Base-by-base conservation (phyloP, 441 rosid genomes). In the Daphne laureola region DNA sequence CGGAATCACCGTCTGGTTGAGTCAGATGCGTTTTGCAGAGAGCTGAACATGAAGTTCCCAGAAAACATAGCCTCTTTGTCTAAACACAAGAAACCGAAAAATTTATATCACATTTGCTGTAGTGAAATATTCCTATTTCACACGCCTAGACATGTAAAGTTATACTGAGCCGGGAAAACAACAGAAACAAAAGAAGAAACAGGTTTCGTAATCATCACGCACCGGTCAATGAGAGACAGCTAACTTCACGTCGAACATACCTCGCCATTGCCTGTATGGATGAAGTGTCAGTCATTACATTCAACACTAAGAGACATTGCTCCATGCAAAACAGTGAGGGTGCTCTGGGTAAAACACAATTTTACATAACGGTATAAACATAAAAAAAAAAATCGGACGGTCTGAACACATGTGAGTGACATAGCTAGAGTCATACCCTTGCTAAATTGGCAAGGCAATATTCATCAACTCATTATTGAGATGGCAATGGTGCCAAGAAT, bases 31-130 rank as follows among this genome's bases (percentile, higher is more conserved):
- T 55, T 63, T 62, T 79, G 78, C 78, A 89, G 69, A 23, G 87
- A 55, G 53, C 84, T 86, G 81, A 83, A 93, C 73, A 66, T 65
- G 80, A 93, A 87, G 72, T 92, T 89, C 59, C 96, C 97, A 17
- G 95, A 86, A 65, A 77, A 84, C 72, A 92, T 79, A 54, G 89
- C 80, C 62, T 84, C 92, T 76, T 83, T 89, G 67, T 84, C 97
- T 93, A 92, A 79, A 21, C 63, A 78, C 27, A 38, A 56, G 60
- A 54, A 50, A 56, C 26, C 57, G 49, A 26, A 58, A 36, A 21
- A 67, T 61, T 31, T 35, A 49, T 27, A 44, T 42, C 46, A 9
- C 38, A 31, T 31, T 31, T 31, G 2, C 38, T 31, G 11, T 9
- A 31, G 38, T 31, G 38, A 31, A 31, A 31, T 31, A 31, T 4